Evolutionary conservation across 2,329 filamentous ascomycete genomes (phyloP), one percentile per base, ranked within the genome.

Genomic region (Tolypocladium capitatum): DNA sequence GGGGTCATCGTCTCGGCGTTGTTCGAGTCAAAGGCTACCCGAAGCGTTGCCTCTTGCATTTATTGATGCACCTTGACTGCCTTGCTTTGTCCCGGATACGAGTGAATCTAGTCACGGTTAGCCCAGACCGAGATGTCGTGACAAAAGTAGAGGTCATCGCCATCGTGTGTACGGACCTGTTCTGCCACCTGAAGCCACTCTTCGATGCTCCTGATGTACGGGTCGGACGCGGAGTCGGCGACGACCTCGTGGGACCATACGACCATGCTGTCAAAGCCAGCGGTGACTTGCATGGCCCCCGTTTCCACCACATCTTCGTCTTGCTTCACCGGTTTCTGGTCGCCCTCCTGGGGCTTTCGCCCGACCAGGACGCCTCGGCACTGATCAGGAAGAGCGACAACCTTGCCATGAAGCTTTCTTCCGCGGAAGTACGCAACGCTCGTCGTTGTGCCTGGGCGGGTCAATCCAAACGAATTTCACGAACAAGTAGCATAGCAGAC

Each of bases 221-320:
- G 70, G 64, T 95, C 87, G 6, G 68, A 67, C 28, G 71, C 71
- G 1, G 72, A 71, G 50, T 83, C 80, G 6, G 80, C 80, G 45
- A 78, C 56, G 1, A 68, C 64, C 55, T 92, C 89, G 62, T 95
- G 89, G 0, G 78, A 82, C 90, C 90, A 97, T n/a, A 95, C 74
- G 3, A 87, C 67, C 45, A 95, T 63, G 47, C 84, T 73, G 7
- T 88, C 79, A 60, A 96, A 96, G 16, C 72, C 72, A 1, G 80
- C 81, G 20, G 81, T 71, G 40, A 78, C 70, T 45, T 84, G 74
- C 55, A 91, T 67, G 20, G 71, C 71, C 10, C 79, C 75, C 1
- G 76, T 71, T 24, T 76, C 70, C 13, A 68, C 62, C 8, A 60
- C 57, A 36, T 68, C 58, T 16, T 70, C 68, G 2, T 72, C 68